These are phyloP conservation scores for Wickerhamiella qilinensis DNA, from an alignment of 805 yeast genomes.

Conservation along the genomic window DNA sequence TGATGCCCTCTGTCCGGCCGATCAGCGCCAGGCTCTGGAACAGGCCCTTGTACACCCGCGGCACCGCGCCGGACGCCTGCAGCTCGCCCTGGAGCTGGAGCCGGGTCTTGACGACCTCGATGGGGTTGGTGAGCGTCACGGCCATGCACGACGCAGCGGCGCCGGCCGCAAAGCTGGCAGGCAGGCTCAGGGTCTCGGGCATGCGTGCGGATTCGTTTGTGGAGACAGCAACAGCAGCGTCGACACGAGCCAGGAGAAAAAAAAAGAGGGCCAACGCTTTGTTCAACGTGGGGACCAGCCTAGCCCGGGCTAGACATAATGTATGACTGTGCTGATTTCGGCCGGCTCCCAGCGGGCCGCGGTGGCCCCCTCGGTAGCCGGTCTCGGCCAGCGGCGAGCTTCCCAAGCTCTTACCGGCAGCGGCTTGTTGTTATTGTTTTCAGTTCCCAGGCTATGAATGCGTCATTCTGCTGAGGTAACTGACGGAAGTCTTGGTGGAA, in stretches of 20 bases:
- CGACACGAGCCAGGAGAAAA: too few species aligned
- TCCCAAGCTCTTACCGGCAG: too few species aligned
- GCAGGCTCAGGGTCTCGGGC: neutral
- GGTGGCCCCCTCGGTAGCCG: too few species aligned
- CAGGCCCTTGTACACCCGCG: conserved; percentile 61
- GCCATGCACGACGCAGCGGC: conserved; percentile 96
- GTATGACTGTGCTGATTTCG: neutral
- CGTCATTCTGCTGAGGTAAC: too few species aligned
- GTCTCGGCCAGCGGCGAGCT: too few species aligned
- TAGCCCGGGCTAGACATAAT: neutral
- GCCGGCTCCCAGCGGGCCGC: too few species aligned
- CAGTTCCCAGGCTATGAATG: too few species aligned
- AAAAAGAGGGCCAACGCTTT: too few species aligned
- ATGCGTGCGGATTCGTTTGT: neutral
- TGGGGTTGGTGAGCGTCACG: conserved; percentile 90
- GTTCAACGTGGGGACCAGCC: neutral
- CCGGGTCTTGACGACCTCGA: conserved; percentile 84
- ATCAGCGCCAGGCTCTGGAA: conserved; percentile 67
- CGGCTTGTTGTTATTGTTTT: too few species aligned
- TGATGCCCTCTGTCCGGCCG: conserved; percentile 63
- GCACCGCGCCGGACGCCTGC: conserved; percentile 28
- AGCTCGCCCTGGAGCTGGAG: conserved; percentile 96
- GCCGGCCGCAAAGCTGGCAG: conserved; percentile 79
- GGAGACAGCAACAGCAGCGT: too few species aligned
- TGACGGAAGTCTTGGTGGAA: too few species aligned